Evolutionary conservation across 305 asterid species (phyloP).

Genomic region (Stenogyne calaminthoides): DNA sequence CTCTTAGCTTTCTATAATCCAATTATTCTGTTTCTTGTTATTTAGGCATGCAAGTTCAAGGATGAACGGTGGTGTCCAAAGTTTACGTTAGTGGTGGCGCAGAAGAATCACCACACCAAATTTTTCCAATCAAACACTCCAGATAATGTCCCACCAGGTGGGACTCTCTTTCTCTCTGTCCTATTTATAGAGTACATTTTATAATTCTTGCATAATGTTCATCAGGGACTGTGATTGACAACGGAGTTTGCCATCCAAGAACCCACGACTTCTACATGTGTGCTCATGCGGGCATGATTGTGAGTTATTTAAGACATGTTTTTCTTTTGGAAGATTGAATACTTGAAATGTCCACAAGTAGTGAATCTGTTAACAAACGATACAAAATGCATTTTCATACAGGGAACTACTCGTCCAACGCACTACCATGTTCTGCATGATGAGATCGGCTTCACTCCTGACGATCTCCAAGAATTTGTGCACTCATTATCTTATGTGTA

Average conservation of each 20-base stretch:
- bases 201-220: background rate
- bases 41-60: conserved; percentile 66
- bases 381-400: background rate
- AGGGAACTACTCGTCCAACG: conserved; percentile 81
- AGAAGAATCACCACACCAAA: conserved; percentile 76
- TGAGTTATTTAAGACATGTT: conserved; percentile 33
- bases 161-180: background rate
- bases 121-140: conserved; percentile 55
- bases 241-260: conserved; percentile 59
- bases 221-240: conserved; percentile 68
- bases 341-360: background rate
- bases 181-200: background rate
- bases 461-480: conserved; percentile 72
- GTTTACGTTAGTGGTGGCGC: conserved; percentile 63
- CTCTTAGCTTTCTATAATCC: background rate
- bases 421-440: conserved; percentile 73
- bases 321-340: background rate
- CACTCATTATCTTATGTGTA: conserved; percentile 76
- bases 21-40: background rate
- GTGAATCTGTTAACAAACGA: background rate
- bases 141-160: conserved; percentile 76
- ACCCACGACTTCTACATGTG: conserved; percentile 70
- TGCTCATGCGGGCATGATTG: conserved; percentile 81
- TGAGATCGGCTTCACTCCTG: conserved; percentile 64
- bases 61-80: conserved; percentile 61